Base-by-base conservation (phyloP, 2,329 filamentous ascomycete genomes). In the Penicillium hesseltinei region DNA sequence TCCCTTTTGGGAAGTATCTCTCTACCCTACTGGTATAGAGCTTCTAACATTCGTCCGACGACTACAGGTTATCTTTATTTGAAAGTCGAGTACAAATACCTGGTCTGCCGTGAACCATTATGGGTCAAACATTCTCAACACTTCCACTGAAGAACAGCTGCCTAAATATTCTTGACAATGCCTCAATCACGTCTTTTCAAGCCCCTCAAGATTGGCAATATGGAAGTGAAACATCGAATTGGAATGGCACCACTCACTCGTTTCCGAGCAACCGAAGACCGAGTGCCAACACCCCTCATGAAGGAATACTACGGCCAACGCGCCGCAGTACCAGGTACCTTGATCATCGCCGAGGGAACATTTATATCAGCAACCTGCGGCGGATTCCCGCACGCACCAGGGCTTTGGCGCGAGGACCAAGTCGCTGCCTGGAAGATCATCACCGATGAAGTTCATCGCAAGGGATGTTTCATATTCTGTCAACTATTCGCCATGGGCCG, bases 301-400 rank as follows among this genome's bases (percentile, higher is more conserved):
- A 64, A 69, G 19, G 75, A 81, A 60, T 82, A 84, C 71, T 85
- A 85, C 67, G 63, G 66, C 9, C 81, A 86, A 65, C 77, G 83
- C 17, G 80, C 77, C 17, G 76, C 74, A 4, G 75, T 76, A 8
- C 77, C 79, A 3, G 82, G 83, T 9, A 84, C 82, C 3, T 69
- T 88, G 1, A 67, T 87, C 36, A 80, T 87, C 63, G 79, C 80
- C 4, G 85, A 87, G 66, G 84, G 78, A 1, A 82, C 81, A 2
- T 78, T 78, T 74, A 82, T 75, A 69, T 82, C 69, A 66, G 62
- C 71, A 11, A 71, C 74, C 60, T 77, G 71, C 38, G 78, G 78
- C 31, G 77, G 80, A 44, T 79, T 31, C 27, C 17, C 25, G 6
- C 43, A 45, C 10, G 43, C 43, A 45, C 44, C 44, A 10, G 44